Conservation (phyloP, 2,329 filamentous ascomycete genomes). For the Stylonectria norvegica region DNA sequence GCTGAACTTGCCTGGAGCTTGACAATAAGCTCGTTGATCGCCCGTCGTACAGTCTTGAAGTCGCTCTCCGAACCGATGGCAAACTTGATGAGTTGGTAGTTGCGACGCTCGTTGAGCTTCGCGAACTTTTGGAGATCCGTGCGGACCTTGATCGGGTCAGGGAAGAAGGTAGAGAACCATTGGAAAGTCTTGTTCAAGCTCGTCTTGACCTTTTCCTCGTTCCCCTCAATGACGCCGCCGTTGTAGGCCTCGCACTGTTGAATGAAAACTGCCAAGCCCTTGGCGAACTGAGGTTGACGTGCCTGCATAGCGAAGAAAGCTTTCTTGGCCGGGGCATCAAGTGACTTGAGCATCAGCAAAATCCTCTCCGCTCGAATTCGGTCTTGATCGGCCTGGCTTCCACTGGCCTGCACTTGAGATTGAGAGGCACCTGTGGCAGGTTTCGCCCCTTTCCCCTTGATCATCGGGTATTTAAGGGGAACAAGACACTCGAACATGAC, state of each 20-base stretch:
- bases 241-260: constrained; percentile 87
- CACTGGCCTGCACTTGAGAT: constrained; percentile 39
- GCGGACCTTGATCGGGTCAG: constrained; percentile 68
- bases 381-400: constrained; percentile 62
- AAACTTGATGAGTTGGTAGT: constrained; percentile 85
- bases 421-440: constrained; percentile 55
- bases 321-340: constrained; percentile 74
- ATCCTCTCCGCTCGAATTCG: constrained; percentile 81
- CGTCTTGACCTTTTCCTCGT: constrained; percentile 65
- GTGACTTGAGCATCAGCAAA: constrained; percentile 71
- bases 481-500: constrained; percentile 84
- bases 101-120: constrained; percentile 83
- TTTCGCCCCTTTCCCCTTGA: constrained; percentile 59
- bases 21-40: constrained; percentile 85
- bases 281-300: constrained; percentile 71
- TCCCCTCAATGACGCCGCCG: constrained; percentile 74
- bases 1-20: constrained; percentile 67
- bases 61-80: constrained; percentile 82
- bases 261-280: constrained; percentile 72
- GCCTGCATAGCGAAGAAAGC: constrained; percentile 86
- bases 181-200: constrained; percentile 71
- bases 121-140: constrained; percentile 86
- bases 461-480: constrained; percentile 79
- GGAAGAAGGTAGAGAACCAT: constrained; percentile 70
- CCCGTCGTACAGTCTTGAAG: constrained; percentile 85